phyloP scores from a whole-genome alignment of 2,329 filamentous ascomycete species.

The Chaetomium sp. region DNA sequence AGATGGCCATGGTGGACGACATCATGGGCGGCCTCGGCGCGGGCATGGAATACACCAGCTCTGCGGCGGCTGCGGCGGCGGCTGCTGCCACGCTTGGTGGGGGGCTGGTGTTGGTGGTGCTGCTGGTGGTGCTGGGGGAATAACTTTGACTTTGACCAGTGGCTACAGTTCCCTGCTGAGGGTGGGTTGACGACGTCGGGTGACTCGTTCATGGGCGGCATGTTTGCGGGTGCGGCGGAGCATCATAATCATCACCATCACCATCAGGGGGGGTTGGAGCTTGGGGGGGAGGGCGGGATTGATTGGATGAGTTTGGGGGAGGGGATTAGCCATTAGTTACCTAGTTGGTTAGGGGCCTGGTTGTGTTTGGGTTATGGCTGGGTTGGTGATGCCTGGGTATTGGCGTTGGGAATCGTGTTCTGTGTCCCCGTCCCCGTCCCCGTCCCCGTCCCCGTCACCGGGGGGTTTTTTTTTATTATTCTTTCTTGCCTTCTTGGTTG shows the following conservation, averaged over 20 bases:
- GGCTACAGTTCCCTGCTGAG: slow-evolving; percentile 59
- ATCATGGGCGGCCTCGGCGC: background rate
- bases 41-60: slow-evolving; percentile 3
- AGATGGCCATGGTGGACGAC: slow-evolving; percentile 42
- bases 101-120: slow-evolving; percentile 22
- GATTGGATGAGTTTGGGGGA: slow-evolving; percentile 21
- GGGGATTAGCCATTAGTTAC: slow-evolving; percentile 18
- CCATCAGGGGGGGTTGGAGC: background rate
- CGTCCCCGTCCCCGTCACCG: background rate
- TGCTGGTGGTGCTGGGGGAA: slow-evolving; percentile 43
- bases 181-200: slow-evolving; percentile 44
- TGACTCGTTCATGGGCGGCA: slow-evolving; percentile 41
- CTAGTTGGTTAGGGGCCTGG: too few species aligned
- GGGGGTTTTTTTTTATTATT: background rate
- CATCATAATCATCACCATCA: background rate
- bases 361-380: background rate
- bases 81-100: background rate
- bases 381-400: background rate
- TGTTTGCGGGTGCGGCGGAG: slow-evolving; percentile 15
- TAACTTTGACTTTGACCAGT: slow-evolving; percentile 60
- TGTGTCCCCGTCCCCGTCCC: background rate
- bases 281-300: slow-evolving; percentile 1
- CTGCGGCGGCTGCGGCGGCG: background rate
- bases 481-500: background rate
- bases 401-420: too few species aligned